Evolutionary conservation across 2,329 filamentous ascomycete genomes (phyloP).

Genomic region (Raffaelea deltoideospora): DNA sequence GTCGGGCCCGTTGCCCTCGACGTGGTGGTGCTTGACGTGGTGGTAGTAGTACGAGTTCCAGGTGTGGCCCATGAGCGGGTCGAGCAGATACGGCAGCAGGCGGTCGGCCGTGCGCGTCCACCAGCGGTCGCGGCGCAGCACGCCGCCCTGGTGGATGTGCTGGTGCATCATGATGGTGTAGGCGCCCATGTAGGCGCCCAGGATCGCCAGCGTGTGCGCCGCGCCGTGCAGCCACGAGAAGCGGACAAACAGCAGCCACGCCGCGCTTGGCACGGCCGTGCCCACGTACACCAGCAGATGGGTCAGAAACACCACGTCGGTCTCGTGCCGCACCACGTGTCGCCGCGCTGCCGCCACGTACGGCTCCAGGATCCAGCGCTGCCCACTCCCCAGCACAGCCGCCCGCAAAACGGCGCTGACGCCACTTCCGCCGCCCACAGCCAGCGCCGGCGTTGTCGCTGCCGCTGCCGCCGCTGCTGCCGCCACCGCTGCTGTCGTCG

Average conservation of each 20-base stretch:
- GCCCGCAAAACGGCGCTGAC: conserved; percentile 3
- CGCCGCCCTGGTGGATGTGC: conserved; percentile 64
- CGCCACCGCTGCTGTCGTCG: no score
- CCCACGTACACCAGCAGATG: conserved; percentile 58
- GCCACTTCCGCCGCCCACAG: no score
- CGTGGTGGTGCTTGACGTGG: conserved; percentile 74
- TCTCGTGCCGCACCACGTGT: conserved; percentile 43
- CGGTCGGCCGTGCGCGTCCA: conserved; percentile 34
- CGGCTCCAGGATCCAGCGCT: conserved; percentile 37
- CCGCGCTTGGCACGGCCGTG: conserved; percentile 54
- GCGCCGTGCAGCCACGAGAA: conserved; percentile 56
- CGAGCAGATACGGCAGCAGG: conserved; percentile 56
- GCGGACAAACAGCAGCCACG: conserved; percentile 41
- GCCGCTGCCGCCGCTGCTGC: no score
- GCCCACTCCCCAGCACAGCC: conserved; percentile 29
- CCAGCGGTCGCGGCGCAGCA: conserved; percentile 38
- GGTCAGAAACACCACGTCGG: conserved; percentile 65
- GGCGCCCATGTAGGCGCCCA: conserved; percentile 48
- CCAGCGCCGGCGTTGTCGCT: no score
- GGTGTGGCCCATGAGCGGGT: conserved; percentile 68
- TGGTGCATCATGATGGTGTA: conserved; percentile 78
- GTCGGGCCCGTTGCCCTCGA: conserved; percentile 61
- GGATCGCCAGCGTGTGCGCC: conserved; percentile 48
- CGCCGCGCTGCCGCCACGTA: conserved; percentile 41
- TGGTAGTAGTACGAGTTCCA: conserved; percentile 81